phyloP scores from a whole-genome alignment of 495 filamentous ascomycete species.

The Lepidopterella palustris region DNA sequence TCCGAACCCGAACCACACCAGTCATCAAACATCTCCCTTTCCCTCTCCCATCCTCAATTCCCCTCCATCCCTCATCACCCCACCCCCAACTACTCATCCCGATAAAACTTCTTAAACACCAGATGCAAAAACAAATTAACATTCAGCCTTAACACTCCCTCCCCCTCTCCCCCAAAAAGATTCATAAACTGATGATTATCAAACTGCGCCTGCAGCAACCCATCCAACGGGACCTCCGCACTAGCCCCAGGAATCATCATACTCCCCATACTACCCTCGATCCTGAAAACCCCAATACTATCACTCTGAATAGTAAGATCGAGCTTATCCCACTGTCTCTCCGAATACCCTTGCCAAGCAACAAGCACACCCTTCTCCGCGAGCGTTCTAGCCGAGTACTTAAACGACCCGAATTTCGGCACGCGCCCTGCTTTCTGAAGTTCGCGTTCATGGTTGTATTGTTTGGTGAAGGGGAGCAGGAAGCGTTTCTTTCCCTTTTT shows the following conservation, averaged over 20 bases:
- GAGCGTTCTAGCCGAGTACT: slow-evolving; percentile 84
- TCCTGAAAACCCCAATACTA: slow-evolving; percentile 86
- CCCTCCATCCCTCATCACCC: background rate
- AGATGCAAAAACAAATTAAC: slow-evolving; percentile 94
- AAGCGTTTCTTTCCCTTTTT: slow-evolving; percentile 94
- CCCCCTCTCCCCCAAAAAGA: slow-evolving; percentile 63
- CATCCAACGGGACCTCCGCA: slow-evolving; percentile 83
- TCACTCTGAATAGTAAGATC: slow-evolving; percentile 92
- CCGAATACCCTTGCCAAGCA: slow-evolving; percentile 73
- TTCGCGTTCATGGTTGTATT: slow-evolving; percentile 97
- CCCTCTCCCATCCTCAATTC: background rate
- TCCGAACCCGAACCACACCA: background rate
- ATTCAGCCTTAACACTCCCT: slow-evolving; percentile 70
- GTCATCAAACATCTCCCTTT: background rate
- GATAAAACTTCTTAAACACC: slow-evolving; percentile 97
- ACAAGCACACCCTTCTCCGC: slow-evolving; percentile 92
- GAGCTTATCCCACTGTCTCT: slow-evolving; percentile 83
- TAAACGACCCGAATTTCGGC: slow-evolving; percentile 95
- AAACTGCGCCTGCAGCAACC: slow-evolving; percentile 92
- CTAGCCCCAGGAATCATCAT: slow-evolving; percentile 96
- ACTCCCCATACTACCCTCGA: slow-evolving; percentile 86
- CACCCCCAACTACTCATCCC: slow-evolving; percentile 49
- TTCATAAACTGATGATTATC: slow-evolving; percentile 92
- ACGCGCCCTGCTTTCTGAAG: slow-evolving; percentile 83
- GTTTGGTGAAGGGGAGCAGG: slow-evolving; percentile 94